These are phyloP conservation scores for Lactarius tabidus DNA, from an alignment of 768 basidiomycete species.

Conservation along the genomic window DNA sequence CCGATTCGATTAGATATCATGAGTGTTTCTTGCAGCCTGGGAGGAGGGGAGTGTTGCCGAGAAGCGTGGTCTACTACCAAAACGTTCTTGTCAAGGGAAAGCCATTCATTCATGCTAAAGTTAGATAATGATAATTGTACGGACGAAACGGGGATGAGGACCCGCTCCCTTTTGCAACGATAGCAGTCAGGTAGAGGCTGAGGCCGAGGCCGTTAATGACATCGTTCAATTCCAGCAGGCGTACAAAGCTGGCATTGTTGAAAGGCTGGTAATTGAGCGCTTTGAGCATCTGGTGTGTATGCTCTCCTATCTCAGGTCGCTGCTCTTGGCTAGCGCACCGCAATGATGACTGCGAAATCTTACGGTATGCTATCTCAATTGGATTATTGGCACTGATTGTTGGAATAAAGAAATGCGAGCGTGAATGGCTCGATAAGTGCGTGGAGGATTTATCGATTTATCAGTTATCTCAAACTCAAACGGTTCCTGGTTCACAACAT, in stretches of 20 bases:
- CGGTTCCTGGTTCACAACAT: no score
- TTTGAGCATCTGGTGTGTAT: slow-evolving; percentile 49
- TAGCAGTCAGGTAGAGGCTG: not conserved
- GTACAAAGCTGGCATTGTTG: slow-evolving; percentile 47
- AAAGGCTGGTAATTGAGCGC: slow-evolving; percentile 55
- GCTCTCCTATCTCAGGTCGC: not conserved
- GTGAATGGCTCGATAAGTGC: not conserved
- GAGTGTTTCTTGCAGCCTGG: not conserved
- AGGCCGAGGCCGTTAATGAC: not conserved
- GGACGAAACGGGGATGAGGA: no score
- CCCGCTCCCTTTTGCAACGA: no score
- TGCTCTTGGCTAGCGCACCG: not conserved
- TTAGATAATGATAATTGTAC: no score
- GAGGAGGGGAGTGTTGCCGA: no score
- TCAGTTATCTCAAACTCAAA: no score
- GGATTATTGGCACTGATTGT: not conserved
- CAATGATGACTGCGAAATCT: not conserved
- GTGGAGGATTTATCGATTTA: no score
- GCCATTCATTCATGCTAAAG: not conserved
- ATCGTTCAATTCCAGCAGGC: slow-evolving; percentile 50
- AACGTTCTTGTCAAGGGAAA: not conserved
- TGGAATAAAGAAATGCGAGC: not conserved
- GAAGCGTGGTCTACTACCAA: not conserved
- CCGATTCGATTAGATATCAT: no score
- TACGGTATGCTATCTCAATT: not conserved